Percentiles rank a stretch among this genome's conserved stretches.
Conservation (phyloP, 2,329 filamentous ascomycete species). For the Dryadomyces quercivorus region DNA sequence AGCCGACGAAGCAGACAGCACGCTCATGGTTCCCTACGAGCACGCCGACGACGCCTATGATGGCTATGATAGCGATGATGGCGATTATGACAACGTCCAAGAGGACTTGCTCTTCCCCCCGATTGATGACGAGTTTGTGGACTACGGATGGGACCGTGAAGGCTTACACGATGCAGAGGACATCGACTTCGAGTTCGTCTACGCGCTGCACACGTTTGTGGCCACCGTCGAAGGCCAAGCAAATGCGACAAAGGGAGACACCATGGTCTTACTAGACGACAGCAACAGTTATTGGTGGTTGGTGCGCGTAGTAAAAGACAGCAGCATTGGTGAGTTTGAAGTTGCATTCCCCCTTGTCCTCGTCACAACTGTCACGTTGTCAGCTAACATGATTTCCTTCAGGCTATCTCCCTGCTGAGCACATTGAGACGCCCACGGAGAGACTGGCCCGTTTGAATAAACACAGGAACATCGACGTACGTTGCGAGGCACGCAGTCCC, state of each 20-base stretch:
- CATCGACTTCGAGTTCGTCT: constrained; percentile 99
- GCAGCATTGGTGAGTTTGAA: constrained; percentile 77
- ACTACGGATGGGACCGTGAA: constrained; percentile 62
- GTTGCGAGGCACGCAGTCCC: constrained; percentile 17
- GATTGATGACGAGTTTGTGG: constrained; percentile 50
- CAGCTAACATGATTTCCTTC: background rate
- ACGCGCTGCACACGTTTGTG: constrained; percentile 93
- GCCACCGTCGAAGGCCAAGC: constrained; percentile 97
- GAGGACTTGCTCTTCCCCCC: constrained; percentile 28
- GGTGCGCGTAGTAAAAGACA: constrained; percentile 92
- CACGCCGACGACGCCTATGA: constrained; percentile 6
- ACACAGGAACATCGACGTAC: constrained; percentile 92
- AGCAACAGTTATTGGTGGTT: constrained; percentile 99
- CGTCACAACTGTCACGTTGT: background rate
- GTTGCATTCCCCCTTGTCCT: constrained; percentile 9
- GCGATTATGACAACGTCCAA: constrained; percentile 11
- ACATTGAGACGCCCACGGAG: constrained; percentile 97
- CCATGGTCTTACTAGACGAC: constrained; percentile 95
- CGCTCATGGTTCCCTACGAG: background rate
- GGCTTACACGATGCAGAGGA: constrained; percentile 94
- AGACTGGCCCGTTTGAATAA: constrained; percentile 89
- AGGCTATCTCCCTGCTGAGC: constrained; percentile 95
- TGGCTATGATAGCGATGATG: constrained; percentile 1
- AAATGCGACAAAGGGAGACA: constrained; percentile 96
- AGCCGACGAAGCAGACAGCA: background rate